Conservation (phyloP, 768 basidiomycete genomes). For the Mycena sanguinolenta region DNA sequence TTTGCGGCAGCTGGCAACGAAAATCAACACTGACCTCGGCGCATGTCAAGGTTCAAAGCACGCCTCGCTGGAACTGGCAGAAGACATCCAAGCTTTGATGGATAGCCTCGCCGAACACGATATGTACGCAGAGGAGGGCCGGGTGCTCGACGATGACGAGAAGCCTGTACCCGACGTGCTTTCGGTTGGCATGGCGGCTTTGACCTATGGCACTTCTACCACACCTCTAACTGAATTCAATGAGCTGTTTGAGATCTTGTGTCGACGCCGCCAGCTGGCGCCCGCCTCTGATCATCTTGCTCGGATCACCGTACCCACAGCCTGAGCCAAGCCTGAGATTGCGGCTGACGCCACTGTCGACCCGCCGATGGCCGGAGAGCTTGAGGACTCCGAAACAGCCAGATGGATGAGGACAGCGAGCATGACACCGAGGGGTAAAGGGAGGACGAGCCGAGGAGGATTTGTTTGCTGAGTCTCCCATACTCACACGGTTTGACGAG, state of each 20-base stretch:
- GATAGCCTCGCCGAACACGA: no score
- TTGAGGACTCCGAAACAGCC: background rate
- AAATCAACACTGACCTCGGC: slow-evolving; percentile 40
- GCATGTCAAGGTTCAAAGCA: slow-evolving; percentile 49
- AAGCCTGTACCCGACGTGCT: slow-evolving; percentile 35
- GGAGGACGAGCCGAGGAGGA: no score
- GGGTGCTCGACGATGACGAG: slow-evolving; percentile 35
- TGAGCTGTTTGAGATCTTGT: slow-evolving; percentile 17
- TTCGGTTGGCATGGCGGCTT: slow-evolving; percentile 10
- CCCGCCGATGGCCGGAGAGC: background rate
- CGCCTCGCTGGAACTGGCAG: slow-evolving; percentile 40
- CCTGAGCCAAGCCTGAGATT: background rate
- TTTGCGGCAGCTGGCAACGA: slow-evolving; percentile 40
- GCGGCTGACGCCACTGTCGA: background rate
- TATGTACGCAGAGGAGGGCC: slow-evolving; percentile 41
- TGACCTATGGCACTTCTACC: slow-evolving; percentile 23
- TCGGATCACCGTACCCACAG: no score
- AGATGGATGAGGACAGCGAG: background rate
- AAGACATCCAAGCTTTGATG: slow-evolving; percentile 47
- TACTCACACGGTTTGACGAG: background rate
- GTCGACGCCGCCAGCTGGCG: slow-evolving; percentile 15
- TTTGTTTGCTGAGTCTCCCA: slow-evolving; percentile 9
- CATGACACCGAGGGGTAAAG: no score
- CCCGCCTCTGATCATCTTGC: background rate
- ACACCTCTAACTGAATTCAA: slow-evolving; percentile 34